Evolutionary conservation across 495 filamentous ascomycete genomes (phyloP), one percentile per base, ranked within the genome.

Genomic region (Penicillium steckii): DNA sequence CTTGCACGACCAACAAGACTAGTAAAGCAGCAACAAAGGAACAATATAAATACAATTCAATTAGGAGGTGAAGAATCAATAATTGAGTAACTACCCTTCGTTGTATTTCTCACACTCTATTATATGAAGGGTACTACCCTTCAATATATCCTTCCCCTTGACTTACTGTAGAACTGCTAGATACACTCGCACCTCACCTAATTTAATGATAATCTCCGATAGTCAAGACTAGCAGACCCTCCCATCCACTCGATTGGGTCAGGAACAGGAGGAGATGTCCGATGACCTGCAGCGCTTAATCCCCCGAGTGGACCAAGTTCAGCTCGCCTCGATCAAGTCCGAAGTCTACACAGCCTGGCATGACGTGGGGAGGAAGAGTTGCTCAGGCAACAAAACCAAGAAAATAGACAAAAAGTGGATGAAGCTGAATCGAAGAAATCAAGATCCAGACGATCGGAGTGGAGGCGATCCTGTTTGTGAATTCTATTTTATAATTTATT

Each of bases 321-420:
- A 61, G 58, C 58, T 58, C 43, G 40, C 41, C 21, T 52, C 32
- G 37, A 56, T 49, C 37, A 52, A 51, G 33, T 55, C 56, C 8
- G 10, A 17, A 10, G 38, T 7, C 19, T 44, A 51, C 48, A 56
- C 53, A 53, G 44, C 33, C 54, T 56, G 18, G 53, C 44, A 60
- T 62, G 62, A 62, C 60, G 60, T 63, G 59, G 53, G 59, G 62
- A 33, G 38, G 21, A 26, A 56, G 57, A 55, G 60, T 73, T 73
- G 62, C 67, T 48, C 22, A 51, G 60, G 65, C 59, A 73, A 73
- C 70, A 15, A 27, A 27, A 4, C 4, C 35, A 3, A 1, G 15
- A 42, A 10, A 35, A 49, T 12, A 63, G 46, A 53, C 53, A 48
- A 32, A 23, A 37, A 15, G 30, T 44, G 18, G 24, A 30, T 24